A percentile compares a stretch with the other conserved stretches of the same genome.
Conservation (phyloP, 148 eudicot genomes). For the Mesembryanthemum crystallinum region DNA sequence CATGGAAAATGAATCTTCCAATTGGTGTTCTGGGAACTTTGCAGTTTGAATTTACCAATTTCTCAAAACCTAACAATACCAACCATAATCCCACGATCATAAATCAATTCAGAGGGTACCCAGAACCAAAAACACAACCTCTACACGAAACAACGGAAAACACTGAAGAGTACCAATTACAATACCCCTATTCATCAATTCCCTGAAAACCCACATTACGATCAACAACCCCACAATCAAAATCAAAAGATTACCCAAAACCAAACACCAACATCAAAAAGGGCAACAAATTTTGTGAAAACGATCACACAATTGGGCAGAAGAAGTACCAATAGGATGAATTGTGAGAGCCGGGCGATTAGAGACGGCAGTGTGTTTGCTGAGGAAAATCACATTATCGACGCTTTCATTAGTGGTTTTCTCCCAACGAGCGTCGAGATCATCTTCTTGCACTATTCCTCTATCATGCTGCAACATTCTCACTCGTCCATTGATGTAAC, state of each 20-base stretch:
- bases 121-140: not conserved
- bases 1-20: too few species aligned
- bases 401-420: constrained; percentile 48
- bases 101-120: not conserved
- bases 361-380: constrained; percentile 68
- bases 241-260: not conserved
- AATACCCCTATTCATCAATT: constrained; percentile 26
- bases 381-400: constrained; percentile 56
- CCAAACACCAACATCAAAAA: not conserved
- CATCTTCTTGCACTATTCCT: constrained; percentile 52
- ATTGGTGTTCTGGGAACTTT: too few species aligned
- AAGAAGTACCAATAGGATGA: constrained; percentile 60
- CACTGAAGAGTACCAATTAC: too few species aligned
- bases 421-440: constrained; percentile 68
- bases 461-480: constrained; percentile 61
- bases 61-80: not conserved
- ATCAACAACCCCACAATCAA: not conserved
- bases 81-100: not conserved
- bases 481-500: constrained; percentile 45
- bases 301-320: not conserved
- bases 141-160: not conserved
- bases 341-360: constrained; percentile 76
- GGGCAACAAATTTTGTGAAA: not conserved
- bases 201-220: not conserved
- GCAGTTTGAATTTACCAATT: not conserved